phyloP scores from a whole-genome alignment of 2,329 filamentous ascomycete genomes.

The Blastomyces parvus region DNA sequence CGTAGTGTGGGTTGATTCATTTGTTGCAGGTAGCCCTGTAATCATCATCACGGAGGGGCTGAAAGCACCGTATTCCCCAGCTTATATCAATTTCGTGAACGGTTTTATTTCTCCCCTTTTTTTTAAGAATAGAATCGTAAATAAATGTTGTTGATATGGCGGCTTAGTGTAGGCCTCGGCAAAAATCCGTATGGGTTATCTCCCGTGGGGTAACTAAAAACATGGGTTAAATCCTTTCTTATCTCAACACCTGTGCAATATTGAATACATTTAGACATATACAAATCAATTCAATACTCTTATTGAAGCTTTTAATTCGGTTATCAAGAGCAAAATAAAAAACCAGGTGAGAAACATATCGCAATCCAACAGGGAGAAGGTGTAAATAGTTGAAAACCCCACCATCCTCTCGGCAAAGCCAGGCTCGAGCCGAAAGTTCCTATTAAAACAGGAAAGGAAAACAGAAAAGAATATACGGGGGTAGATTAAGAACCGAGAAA shows the following conservation, averaged over 20 bases:
- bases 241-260: background rate
- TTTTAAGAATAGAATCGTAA: no score
- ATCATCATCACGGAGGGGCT: background rate
- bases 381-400: background rate
- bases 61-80: background rate
- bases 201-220: background rate
- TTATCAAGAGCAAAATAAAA: background rate
- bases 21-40: background rate
- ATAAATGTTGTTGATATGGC: background rate
- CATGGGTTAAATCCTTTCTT: background rate
- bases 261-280: background rate
- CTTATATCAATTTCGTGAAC: no score
- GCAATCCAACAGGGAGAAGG: background rate
- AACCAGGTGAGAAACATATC: background rate
- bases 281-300: background rate
- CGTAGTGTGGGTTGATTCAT: background rate
- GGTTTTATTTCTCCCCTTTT: no score
- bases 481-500: slow-evolving; percentile 2
- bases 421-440: background rate
- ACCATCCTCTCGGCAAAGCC: background rate
- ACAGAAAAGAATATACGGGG: background rate
- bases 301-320: background rate
- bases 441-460: background rate
- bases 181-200: background rate
- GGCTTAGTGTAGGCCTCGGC: background rate